phyloP scores from a whole-genome alignment of 176 grass and related monocot species.

The Eremochloa ophiuroides region DNA sequence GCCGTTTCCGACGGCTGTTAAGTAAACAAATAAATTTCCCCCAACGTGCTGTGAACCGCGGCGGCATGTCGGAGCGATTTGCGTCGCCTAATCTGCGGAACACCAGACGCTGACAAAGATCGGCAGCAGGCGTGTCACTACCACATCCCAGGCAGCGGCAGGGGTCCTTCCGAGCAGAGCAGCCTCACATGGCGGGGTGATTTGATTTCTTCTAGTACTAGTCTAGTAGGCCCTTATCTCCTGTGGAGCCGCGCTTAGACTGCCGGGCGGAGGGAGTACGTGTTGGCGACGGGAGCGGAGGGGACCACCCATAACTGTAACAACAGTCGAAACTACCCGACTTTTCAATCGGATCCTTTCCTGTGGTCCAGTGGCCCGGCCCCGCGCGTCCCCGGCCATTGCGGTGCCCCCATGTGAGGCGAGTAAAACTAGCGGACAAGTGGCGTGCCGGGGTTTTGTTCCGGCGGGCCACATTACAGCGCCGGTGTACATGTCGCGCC shows the following conservation, averaged over 20 bases:
- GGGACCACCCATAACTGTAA: constrained; percentile 29
- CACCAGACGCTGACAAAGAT: not conserved
- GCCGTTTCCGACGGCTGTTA: not conserved
- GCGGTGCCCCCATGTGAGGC: constrained; percentile 36
- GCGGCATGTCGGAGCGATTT: constrained; percentile 24
- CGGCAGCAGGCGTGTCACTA: not conserved
- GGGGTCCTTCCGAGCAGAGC: not conserved
- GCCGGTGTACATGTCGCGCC: not conserved
- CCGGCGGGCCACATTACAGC: not conserved
- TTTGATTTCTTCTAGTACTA: not conserved
- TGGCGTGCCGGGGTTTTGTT: not conserved
- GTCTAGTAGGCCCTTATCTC: too few relatives aligned
- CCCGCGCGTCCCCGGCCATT: not conserved
- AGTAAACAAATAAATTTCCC: not conserved
- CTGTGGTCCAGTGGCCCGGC: not conserved
- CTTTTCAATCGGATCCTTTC: not conserved
- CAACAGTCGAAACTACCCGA: constrained; percentile 19
- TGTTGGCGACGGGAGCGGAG: not conserved
- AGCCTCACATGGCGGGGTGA: constrained; percentile 17
- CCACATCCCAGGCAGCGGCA: not conserved
- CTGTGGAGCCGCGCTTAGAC: too few relatives aligned
- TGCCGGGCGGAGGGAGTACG: too few relatives aligned
- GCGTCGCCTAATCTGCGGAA: not conserved
- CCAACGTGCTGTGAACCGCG: not conserved
- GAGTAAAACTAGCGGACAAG: constrained; percentile 42